Evolutionary conservation across 805 yeast genomes (phyloP).

Genomic region (Lachancea fermentati): DNA sequence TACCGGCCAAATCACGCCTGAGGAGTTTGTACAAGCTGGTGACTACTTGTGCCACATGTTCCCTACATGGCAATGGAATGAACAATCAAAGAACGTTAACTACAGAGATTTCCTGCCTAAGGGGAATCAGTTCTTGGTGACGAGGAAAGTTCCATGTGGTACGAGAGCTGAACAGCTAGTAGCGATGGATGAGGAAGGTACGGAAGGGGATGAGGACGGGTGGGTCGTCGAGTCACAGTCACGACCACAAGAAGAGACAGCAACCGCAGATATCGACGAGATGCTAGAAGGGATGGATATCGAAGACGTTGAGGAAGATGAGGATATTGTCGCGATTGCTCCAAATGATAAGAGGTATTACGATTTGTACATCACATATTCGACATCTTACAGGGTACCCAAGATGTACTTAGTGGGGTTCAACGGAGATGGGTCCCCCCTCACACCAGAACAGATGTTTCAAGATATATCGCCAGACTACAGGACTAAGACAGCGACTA

Average conservation of each 20-base stretch:
- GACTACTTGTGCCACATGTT: constrained; percentile 86
- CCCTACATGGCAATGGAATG: constrained; percentile 95
- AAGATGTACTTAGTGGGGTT: constrained; percentile 89
- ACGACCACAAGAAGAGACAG: constrained; percentile 4
- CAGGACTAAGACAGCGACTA: constrained; percentile 92
- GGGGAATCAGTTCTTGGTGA: constrained; percentile 82
- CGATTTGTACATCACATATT: constrained; percentile 85
- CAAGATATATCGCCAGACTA: constrained; percentile 91
- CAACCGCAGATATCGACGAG: constrained; percentile 21
- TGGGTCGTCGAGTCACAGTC: constrained; percentile 44
- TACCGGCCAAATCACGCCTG: constrained; percentile 94
- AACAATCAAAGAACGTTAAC: constrained; percentile 37
- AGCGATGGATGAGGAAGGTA: constrained; percentile 36
- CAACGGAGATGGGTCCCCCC: constrained; percentile 75
- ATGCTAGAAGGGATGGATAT: constrained; percentile 26
- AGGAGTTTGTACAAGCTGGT: constrained; percentile 91
- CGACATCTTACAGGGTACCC: constrained; percentile 94
- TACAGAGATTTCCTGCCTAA: constrained; percentile 63
- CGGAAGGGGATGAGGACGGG: constrained; percentile 47
- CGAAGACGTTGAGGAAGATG: constrained; percentile 31
- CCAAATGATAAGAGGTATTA: constrained; percentile 58
- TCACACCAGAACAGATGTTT: constrained; percentile 85
- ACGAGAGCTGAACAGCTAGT: constrained; percentile 57
- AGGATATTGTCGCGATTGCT: constrained; percentile 40
- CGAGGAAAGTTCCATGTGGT: constrained; percentile 83